Conservation (phyloP, 495 filamentous ascomycete genomes). For the Stereocaulon alpinum region DNA sequence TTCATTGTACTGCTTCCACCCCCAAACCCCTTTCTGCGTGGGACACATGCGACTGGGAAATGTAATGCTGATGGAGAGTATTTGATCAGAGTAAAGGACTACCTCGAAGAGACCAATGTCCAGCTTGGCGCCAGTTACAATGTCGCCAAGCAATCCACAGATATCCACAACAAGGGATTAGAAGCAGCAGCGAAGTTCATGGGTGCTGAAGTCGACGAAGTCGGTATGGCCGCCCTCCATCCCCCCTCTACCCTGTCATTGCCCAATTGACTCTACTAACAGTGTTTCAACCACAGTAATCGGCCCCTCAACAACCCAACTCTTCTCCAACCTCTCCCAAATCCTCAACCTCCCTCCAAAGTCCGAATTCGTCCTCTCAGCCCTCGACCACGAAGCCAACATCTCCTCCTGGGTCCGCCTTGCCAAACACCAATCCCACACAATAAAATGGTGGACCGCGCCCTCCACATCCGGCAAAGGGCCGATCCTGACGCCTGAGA, state of each 20-base stretch:
- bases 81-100: constrained; percentile 38
- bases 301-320: constrained; percentile 60
- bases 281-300: constrained; percentile 35
- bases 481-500: constrained; percentile 41
- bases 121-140: constrained; percentile 61
- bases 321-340: constrained; percentile 58
- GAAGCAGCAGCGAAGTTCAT: constrained; percentile 55
- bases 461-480: constrained; percentile 28
- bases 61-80: too few relatives aligned
- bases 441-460: constrained; percentile 56
- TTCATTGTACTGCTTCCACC: not conserved
- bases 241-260: not conserved
- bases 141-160: constrained; percentile 42
- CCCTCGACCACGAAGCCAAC: constrained; percentile 64
- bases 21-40: too few relatives aligned
- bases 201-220: constrained; percentile 51
- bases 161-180: constrained; percentile 44
- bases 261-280: constrained; percentile 11
- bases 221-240: constrained; percentile 32
- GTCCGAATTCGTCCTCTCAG: constrained; percentile 55
- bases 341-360: constrained; percentile 47
- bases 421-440: constrained; percentile 44
- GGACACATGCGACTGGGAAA: too few relatives aligned
- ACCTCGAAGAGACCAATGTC: constrained; percentile 57
- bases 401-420: constrained; percentile 57